phyloP scores from a whole-genome alignment of 2,329 filamentous ascomycete genomes.

The Dactylella cylindrospora region DNA sequence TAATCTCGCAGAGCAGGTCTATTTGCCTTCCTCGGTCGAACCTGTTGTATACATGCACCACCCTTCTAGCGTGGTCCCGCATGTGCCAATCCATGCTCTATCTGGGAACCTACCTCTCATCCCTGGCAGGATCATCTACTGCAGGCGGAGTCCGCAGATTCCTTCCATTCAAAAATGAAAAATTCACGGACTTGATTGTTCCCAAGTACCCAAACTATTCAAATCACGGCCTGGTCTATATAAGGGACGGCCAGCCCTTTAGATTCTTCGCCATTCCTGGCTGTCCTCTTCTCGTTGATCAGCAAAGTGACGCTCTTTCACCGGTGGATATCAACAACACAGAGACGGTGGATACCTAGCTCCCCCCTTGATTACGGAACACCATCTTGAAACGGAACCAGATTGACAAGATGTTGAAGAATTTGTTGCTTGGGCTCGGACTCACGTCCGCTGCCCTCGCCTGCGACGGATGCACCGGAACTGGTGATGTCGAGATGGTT shows the following conservation, averaged over 20 bases:
- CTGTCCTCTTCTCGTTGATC: conserved; percentile 8
- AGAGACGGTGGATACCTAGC: too few relatives aligned
- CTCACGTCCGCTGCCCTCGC: conserved; percentile 32
- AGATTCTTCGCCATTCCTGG: conserved; percentile 1
- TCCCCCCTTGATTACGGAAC: background rate
- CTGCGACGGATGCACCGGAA: conserved; percentile 38
- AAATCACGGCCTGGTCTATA: conserved; percentile 3
- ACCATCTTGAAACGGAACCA: background rate
- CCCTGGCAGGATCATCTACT: too few relatives aligned
- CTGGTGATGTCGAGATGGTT: conserved; percentile 39
- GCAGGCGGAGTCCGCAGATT: too few relatives aligned
- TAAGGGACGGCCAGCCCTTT: conserved; percentile 9
- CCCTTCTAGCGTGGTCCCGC: conserved; percentile 10
- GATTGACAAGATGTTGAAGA: conserved; percentile 21
- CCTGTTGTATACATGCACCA: too few relatives aligned
- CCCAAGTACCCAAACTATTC: conserved; percentile 8
- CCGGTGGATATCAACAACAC: background rate
- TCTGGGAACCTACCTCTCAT: conserved; percentile 10
- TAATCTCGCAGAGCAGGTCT: too few relatives aligned
- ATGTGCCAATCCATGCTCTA: too few relatives aligned
- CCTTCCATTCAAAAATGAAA: too few relatives aligned
- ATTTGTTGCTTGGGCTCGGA: conserved; percentile 34
- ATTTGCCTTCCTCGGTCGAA: conserved; percentile 27
- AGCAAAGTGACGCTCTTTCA: conserved; percentile 12
- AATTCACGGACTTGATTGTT: conserved; percentile 8